A percentile compares a stretch with the other conserved stretches of the same genome.
These are phyloP conservation scores for Trichoderma sp. DNA, from an alignment of 2,329 filamentous ascomycete species.

Conservation along the genomic window DNA sequence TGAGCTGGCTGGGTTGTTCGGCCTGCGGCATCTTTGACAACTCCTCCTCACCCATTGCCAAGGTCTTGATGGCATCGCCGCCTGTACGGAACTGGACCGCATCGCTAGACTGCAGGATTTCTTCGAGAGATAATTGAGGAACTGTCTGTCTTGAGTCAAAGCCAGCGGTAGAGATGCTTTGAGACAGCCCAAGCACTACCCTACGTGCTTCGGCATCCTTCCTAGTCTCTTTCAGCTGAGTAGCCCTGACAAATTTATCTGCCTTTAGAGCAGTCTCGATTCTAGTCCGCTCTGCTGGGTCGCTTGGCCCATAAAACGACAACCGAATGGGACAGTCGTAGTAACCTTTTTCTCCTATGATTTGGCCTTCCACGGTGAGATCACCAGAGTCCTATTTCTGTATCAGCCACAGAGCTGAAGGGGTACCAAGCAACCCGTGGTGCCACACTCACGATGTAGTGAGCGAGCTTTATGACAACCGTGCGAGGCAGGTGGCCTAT, in stretches of 20 bases:
- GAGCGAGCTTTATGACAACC: slow-evolving; percentile 67
- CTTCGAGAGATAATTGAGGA: slow-evolving; percentile 52
- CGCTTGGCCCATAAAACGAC: slow-evolving; percentile 64
- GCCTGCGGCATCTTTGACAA: slow-evolving; percentile 71
- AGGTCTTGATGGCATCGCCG: slow-evolving; percentile 62
- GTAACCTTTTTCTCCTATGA: slow-evolving; percentile 61
- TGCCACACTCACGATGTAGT: slow-evolving; percentile 57
- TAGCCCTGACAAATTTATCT: slow-evolving; percentile 60
- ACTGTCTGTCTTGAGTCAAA: slow-evolving; percentile 30
- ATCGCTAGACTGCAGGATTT: slow-evolving; percentile 64
- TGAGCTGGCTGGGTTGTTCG: slow-evolving; percentile 61
- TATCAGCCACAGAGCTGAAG: background rate
- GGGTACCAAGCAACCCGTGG: too few relatives aligned
- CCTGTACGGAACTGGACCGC: slow-evolving; percentile 64
- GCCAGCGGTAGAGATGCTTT: slow-evolving; percentile 38
- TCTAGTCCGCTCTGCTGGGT: slow-evolving; percentile 47
- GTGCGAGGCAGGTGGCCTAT: slow-evolving; percentile 73
- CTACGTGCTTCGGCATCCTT: slow-evolving; percentile 52
- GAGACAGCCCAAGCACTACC: slow-evolving; percentile 37
- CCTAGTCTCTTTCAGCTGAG: slow-evolving; percentile 54
- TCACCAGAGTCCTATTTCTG: slow-evolving; percentile 49
- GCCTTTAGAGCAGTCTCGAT: slow-evolving; percentile 61
- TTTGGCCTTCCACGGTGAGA: slow-evolving; percentile 64
- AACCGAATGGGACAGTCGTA: slow-evolving; percentile 73
- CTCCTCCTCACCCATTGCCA: slow-evolving; percentile 68